phyloP scores from a whole-genome alignment of 352 stramenopile genomes.

The Pythium angustatum region DNA sequence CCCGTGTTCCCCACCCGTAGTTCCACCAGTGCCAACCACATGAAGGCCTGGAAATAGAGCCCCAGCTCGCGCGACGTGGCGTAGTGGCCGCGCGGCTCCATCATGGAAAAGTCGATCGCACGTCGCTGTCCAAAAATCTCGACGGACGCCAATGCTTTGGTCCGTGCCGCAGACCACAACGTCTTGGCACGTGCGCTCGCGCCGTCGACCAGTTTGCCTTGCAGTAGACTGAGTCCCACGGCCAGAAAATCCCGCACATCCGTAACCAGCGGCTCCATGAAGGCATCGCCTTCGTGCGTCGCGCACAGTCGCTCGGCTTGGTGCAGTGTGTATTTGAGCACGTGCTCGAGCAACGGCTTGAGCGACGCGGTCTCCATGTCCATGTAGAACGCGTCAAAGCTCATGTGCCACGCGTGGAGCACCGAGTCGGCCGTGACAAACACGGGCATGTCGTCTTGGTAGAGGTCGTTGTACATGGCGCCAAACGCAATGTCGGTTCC shows the following conservation, averaged over 20 bases:
- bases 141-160: neutral
- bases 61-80: constrained; percentile 16
- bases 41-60: constrained; percentile 26
- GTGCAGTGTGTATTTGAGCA: neutral
- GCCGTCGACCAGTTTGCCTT: neutral
- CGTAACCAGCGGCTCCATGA: neutral
- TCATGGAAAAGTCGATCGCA: constrained; percentile 27
- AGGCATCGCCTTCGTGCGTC: neutral
- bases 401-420: constrained; percentile 33
- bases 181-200: neutral
- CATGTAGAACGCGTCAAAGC: constrained; percentile 30
- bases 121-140: constrained; percentile 15
- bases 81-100: constrained; percentile 32
- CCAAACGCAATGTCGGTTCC: constrained; percentile 10
- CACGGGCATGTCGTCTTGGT: constrained; percentile 33
- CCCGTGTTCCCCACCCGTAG: constrained; percentile 23
- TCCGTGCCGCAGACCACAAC: neutral
- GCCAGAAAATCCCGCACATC: neutral
- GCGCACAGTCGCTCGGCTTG: neutral
- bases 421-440: constrained; percentile 33
- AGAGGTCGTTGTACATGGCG: constrained; percentile 28
- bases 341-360: constrained; percentile 4
- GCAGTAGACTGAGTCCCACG: neutral
- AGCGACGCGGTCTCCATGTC: constrained; percentile 20
- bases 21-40: constrained; percentile 24